Evolutionary conservation across 2,329 filamentous ascomycete species (phyloP).

Genomic region (Truncatella angustata): DNA sequence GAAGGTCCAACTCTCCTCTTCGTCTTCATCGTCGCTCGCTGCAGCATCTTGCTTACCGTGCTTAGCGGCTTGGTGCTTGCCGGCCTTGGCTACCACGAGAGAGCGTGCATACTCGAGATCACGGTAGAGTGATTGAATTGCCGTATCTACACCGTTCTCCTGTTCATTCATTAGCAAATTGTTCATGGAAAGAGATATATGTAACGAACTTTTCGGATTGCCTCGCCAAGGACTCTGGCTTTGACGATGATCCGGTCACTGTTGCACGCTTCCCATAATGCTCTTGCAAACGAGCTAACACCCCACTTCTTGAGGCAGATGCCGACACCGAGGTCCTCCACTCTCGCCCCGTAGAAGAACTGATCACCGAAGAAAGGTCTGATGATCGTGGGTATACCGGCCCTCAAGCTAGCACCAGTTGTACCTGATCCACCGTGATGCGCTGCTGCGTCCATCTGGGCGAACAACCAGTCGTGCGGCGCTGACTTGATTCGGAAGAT

Average conservation of each 20-base stretch:
- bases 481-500: slow-evolving; percentile 87
- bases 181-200: background rate
- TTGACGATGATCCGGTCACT: slow-evolving; percentile 89
- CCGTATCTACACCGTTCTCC: slow-evolving; percentile 87
- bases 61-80: slow-evolving; percentile 44
- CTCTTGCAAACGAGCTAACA: slow-evolving; percentile 77
- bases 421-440: slow-evolving; percentile 96
- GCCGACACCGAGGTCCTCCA: slow-evolving; percentile 92
- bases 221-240: slow-evolving; percentile 76
- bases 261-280: slow-evolving; percentile 88
- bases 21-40: slow-evolving; percentile 52
- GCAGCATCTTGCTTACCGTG: slow-evolving; percentile 21
- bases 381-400: slow-evolving; percentile 90
- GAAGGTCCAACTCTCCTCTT: slow-evolving; percentile 89
- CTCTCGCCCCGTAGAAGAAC: slow-evolving; percentile 87
- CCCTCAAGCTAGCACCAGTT: slow-evolving; percentile 86
- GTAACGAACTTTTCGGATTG: slow-evolving; percentile 74
- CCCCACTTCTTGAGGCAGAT: slow-evolving; percentile 88
- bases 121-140: slow-evolving; percentile 90
- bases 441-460: slow-evolving; percentile 87
- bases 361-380: slow-evolving; percentile 98
- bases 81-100: slow-evolving; percentile 67
- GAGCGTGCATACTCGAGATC: slow-evolving; percentile 91
- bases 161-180: slow-evolving; percentile 38
- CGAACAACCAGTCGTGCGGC: slow-evolving; percentile 96